Evolutionary conservation across 768 basidiomycete species (phyloP), one percentile per base, ranked within the genome.

Genomic region (Megacollybia marginata): DNA sequence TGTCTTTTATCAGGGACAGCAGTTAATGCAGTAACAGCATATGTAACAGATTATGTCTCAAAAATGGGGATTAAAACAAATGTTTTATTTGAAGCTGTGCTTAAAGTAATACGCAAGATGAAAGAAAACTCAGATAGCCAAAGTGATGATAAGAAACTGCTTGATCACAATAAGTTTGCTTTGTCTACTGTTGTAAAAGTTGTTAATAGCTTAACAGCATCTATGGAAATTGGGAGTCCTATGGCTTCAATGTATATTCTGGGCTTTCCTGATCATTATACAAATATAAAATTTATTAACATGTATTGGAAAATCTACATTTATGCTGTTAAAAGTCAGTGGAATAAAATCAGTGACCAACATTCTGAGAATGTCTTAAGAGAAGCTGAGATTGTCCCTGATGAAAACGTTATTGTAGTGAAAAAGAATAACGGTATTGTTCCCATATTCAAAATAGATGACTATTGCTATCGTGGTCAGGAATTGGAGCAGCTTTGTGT

Each of bases 21-120:
- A 1, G 57, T 73, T 1, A 67, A 66, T 23, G 60, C 61, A 9
- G 56, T 66, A 4, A 54, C 65, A 1, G 50, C 57, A 13, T 68
- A 70, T 58, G 55, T 69, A 0, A 62, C 68, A 8, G 67, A 72
- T 51, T 72, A 71, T 48, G 59, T 71, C 5, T 67, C 66, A 1
- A 72, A 73, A 50, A 32, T 52, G 1, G 23, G 48, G 1, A 40
- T 70, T 4, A 69, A 67, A 40, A 70, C 66, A 3, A 47, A 69
- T 55, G 44, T 49, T 5, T 59, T 69, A 10, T 68, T 71, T 57
- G 61, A 66, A 16, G 47, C 58, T 11, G 54, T 67, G 9, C 42
- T 47, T 5, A 48, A 31, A 10, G 53, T 66, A n/a, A n/a, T n/a
- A n/a, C n/a, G n/a, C n/a, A n/a, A n/a, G n/a, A n/a, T n/a, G n/a